Base-by-base conservation (phyloP, 164 flowering plant genomes). In the Nymphaea colorata region DNA sequence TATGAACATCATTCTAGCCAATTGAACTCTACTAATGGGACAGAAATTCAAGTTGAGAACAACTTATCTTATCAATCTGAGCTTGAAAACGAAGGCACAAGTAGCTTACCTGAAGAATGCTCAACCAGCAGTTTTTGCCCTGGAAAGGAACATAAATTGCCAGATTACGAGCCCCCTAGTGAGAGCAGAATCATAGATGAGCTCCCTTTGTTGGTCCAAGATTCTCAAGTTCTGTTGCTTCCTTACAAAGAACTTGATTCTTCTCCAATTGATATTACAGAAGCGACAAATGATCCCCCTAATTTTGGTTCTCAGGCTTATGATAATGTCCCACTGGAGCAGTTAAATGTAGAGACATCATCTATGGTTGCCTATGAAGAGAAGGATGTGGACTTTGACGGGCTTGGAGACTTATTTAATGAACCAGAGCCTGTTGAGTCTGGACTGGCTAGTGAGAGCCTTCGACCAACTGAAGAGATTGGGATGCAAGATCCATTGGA, bases 391-490 rank as follows among this genome's bases (percentile, higher is more conserved):
- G 95, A 86, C 17, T 86, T 88, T 82, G 90, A 82, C 77, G 98
- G 94, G 61, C 76, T 95, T 60, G 96, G 91, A 66, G 93, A 78
- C 73, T 69, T 95, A 61, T 95, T 95, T 73, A 76, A 86, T 76
- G 98, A 92, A 76, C 96, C 99, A 43, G 98, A 89, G 76, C 43
- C 70, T 60, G 72, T 63, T 71, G 73, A 77, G 44, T 76, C 87
- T 42, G 67, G 78, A 42, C 67, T 62, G 36, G 70, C 62, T 62
- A 75, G 63, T 68, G 78, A 70, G 43, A 70, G 61, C 71, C 51
- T 68, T 43, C 79, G 66, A n/a, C 74, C 63, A 69, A 78, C 64
- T 78, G 80, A 73, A 41, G 66, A 55, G 16, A 8, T 55, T 55
- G 59, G 10, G 16, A 55, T 16, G 16, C 59, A 55, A 55, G 59